Evolutionary conservation across 1,284 basidiomycete genomes (phyloP), one percentile per base, ranked within the genome.

Genomic region (Fomitopsis betulina): DNA sequence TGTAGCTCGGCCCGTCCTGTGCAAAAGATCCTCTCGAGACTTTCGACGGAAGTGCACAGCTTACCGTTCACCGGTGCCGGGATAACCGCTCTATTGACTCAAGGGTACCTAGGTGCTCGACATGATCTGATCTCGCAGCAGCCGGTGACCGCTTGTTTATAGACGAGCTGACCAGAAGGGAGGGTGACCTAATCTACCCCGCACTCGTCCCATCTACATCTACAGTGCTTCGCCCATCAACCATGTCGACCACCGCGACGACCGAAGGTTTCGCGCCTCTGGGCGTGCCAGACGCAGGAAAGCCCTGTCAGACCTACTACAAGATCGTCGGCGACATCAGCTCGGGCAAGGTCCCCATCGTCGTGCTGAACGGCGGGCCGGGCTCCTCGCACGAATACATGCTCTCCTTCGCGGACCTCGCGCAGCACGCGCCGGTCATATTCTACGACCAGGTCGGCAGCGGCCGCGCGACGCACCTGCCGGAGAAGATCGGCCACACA

Each of bases 371-470:
- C 56, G 78, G 78, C 19, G 76, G 78, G 0, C 79, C 79, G 0
- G 80, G 80, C 10, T 53, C 73, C 35, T 65, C 71, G 1, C 74
- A 80, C 58, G 65, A 75, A 53, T 80, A 81, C 63, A 62, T 82
- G 57, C 65, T 73, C 40, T 70, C 72, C 21, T 65, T 76, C 58
- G 60, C 58, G 53, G 70, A 76, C 35, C 71, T 78, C 58, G 58
- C 67, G 25, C 47, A 56, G 35, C 13, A 51, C 40, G 73, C 76
- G 38, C 78, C 79, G 0, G 67, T 83, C 60, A 60, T 83, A 43
- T 62, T 82, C 56, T 82, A 83, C 65, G 82, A 82, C 62, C 81
- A 82, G 64, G 62, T 82, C 45, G 82, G 80, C 13, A 74, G 66
- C 53, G 79, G 76, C 4, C 60, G 64, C 42, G 82, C 80, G 8